These are phyloP conservation scores for Salix brachista DNA, from an alignment of 345 rosid genomes.

Conservation along the genomic window DNA sequence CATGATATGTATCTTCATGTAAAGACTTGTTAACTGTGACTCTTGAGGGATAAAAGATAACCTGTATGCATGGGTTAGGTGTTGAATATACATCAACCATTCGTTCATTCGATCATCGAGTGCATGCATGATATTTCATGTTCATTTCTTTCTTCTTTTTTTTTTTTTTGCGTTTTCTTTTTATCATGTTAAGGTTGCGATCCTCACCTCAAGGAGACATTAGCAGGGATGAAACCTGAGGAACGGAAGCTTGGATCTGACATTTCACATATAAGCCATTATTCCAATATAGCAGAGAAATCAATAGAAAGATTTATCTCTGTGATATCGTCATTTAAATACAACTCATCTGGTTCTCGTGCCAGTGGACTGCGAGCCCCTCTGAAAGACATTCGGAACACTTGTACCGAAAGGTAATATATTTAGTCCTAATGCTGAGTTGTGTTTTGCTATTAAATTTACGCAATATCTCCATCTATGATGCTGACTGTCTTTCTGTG, in stretches of 20 bases:
- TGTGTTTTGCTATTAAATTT: background rate
- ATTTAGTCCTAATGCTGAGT: background rate
- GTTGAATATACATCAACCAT: background rate
- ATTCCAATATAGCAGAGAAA: conserved; percentile 77
- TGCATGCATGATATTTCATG: background rate
- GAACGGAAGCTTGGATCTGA: conserved; percentile 68
- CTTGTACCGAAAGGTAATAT: conserved; percentile 45
- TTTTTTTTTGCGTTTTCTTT: background rate
- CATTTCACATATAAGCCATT: conserved; percentile 62
- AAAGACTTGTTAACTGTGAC: background rate
- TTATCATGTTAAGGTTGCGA: conserved; percentile 23
- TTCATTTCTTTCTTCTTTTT: background rate
- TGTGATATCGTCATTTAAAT: conserved; percentile 61
- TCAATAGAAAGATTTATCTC: conserved; percentile 76
- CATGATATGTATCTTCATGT: background rate
- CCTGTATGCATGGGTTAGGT: background rate
- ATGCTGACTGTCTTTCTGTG: conserved; percentile 1
- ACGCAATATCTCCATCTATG: background rate
- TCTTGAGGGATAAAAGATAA: background rate
- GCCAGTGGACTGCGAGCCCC: conserved; percentile 97
- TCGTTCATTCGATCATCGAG: background rate
- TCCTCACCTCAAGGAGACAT: conserved; percentile 29
- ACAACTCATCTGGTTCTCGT: conserved; percentile 64
- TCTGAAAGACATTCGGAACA: conserved; percentile 57
- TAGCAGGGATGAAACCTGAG: conserved; percentile 17